Evolutionary conservation across 192 early-diverging fungal species (phyloP).

Genomic region (Gonapodya prolifera): DNA sequence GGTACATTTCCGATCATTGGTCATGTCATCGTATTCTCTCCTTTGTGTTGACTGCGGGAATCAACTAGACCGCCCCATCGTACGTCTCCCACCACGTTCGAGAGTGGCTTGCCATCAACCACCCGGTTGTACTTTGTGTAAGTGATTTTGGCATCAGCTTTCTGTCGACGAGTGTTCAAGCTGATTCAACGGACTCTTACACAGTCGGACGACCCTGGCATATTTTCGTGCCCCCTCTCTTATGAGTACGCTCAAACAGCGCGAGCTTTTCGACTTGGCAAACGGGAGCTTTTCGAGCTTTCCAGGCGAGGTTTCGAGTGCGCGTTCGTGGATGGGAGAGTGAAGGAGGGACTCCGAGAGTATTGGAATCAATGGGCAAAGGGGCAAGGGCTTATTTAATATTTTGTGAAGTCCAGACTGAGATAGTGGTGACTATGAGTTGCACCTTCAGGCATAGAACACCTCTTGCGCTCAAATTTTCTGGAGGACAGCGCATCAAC

Average conservation of each 20-base stretch:
- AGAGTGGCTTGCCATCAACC: slow-evolving; percentile 21
- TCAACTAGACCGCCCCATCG: slow-evolving; percentile 21
- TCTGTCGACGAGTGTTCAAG: too few species aligned
- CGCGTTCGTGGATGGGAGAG: slow-evolving; percentile 22
- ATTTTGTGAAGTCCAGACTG: too few species aligned
- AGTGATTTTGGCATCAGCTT: too few species aligned
- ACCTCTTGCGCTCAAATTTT: too few species aligned
- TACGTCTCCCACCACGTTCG: slow-evolving; percentile 41
- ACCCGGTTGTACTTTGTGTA: slow-evolving; percentile 36
- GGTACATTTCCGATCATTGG: not conserved
- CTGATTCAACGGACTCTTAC: too few species aligned
- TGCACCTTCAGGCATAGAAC: too few species aligned
- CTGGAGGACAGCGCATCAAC: too few species aligned
- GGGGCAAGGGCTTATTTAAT: too few species aligned
- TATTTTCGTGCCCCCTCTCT: slow-evolving; percentile 11
- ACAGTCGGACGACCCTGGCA: slow-evolving; percentile 15
- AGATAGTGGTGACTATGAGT: too few species aligned
- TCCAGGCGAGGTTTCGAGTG: slow-evolving; percentile 24
- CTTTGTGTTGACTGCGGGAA: too few species aligned
- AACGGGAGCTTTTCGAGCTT: slow-evolving; percentile 21
- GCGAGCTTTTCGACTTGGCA: slow-evolving; percentile 16
- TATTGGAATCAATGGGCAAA: not conserved
- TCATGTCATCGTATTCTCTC: too few species aligned
- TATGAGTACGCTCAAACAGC: slow-evolving; percentile 18
- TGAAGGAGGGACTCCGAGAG: slow-evolving; percentile 9